A percentile compares a stretch with the other conserved stretches of the same genome.
These are phyloP conservation scores for Trichothecium roseum DNA, from an alignment of 2,329 filamentous ascomycete genomes.

Conservation along the genomic window DNA sequence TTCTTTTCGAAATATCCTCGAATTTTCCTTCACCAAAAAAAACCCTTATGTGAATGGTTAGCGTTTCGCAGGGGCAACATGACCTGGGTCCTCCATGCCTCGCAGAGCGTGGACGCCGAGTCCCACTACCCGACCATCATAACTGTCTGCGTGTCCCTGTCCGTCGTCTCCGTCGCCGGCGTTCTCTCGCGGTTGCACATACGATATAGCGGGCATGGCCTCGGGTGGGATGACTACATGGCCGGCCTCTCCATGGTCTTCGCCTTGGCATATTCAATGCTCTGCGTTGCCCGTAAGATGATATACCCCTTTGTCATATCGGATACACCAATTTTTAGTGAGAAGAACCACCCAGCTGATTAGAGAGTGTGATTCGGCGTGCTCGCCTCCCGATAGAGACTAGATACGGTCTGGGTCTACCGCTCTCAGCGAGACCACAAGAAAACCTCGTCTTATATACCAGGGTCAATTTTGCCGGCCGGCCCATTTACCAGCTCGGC, in stretches of 20 bases:
- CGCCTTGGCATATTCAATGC: conserved; percentile 34
- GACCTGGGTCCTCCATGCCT: conserved; percentile 40
- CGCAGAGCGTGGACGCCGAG: conserved; percentile 30
- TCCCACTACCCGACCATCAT: conserved; percentile 40
- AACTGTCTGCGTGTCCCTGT: conserved; percentile 34
- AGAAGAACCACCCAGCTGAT: no score
- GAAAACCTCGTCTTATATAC: conserved; percentile 33
- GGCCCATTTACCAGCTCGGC: conserved; percentile 43
- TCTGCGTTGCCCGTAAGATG: conserved; percentile 38
- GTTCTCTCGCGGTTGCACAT: conserved; percentile 32
- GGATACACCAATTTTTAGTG: neutral
- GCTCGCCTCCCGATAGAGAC: conserved; percentile 34
- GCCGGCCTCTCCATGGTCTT: conserved; percentile 29
- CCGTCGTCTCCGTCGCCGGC: conserved; percentile 27
- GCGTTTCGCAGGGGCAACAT: no score
- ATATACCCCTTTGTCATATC: neutral
- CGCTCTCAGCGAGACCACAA: conserved; percentile 30
- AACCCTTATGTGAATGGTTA: no score
- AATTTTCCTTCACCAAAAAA: no score
- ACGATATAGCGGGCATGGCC: conserved; percentile 27
- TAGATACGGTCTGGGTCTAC: conserved; percentile 40
- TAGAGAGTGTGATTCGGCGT: no score
- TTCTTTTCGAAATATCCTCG: no score
- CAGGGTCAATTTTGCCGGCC: conserved; percentile 39
- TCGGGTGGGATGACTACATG: conserved; percentile 37